Conservation (phyloP, 257 asterid genomes). For the Euphrasia confusa region DNA sequence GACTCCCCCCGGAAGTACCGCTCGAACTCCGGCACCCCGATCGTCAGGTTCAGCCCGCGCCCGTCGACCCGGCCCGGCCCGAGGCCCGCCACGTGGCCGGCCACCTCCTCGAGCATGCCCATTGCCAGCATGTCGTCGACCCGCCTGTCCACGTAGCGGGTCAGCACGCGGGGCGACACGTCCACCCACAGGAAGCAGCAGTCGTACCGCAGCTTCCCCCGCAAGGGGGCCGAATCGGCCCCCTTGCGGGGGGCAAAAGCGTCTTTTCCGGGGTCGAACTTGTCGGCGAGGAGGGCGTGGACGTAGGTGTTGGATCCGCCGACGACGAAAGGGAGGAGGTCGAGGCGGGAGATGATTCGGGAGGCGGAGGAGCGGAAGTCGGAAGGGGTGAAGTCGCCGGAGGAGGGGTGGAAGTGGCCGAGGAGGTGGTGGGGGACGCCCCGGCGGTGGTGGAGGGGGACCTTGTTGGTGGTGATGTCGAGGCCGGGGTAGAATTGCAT, state of each 20-base stretch:
- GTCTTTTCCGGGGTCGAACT: slow-evolving; percentile 41
- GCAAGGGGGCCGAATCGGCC: slow-evolving; percentile 24
- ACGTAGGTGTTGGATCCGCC: slow-evolving; percentile 91
- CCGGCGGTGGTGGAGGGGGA: slow-evolving; percentile 44
- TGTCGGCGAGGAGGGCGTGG: slow-evolving; percentile 45
- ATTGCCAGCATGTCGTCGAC: slow-evolving; percentile 82
- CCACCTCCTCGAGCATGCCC: slow-evolving; percentile 76
- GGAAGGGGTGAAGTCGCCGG: slow-evolving; percentile 63
- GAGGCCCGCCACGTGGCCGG: slow-evolving; percentile 28
- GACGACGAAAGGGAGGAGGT: slow-evolving; percentile 48
- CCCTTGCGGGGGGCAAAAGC: slow-evolving; percentile 42
- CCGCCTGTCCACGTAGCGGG: slow-evolving; percentile 43
- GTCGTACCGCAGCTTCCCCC: slow-evolving; percentile 39
- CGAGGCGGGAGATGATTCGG: slow-evolving; percentile 27
- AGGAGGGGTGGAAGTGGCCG: slow-evolving; percentile 32
- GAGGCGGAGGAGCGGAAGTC: slow-evolving; percentile 46
- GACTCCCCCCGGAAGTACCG: slow-evolving; percentile 29
- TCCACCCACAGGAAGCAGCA: slow-evolving; percentile 85
- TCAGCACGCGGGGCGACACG: slow-evolving; percentile 49
- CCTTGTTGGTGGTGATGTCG: slow-evolving; percentile 75
- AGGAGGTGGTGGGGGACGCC: slow-evolving; percentile 37
- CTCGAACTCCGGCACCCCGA: slow-evolving; percentile 83
- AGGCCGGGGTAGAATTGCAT: slow-evolving; percentile 70
- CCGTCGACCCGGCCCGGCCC: slow-evolving; percentile 29
- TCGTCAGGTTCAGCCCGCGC: slow-evolving; percentile 67